Evolutionary conservation across 495 filamentous ascomycete genomes (phyloP).

Genomic region (Hyaloscypha hepaticicola): DNA sequence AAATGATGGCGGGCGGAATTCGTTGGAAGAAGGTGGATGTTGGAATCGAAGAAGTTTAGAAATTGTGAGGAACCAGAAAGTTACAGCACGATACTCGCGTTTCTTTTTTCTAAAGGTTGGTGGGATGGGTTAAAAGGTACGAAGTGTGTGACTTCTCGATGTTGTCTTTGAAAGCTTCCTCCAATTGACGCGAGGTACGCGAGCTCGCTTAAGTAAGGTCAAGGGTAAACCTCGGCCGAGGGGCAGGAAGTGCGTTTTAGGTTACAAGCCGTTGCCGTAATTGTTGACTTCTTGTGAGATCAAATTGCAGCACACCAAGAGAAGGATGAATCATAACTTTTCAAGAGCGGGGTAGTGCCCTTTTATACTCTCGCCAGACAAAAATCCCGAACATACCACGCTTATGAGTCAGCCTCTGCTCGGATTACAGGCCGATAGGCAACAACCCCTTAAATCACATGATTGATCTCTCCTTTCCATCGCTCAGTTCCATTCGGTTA

Average conservation of each 20-base stretch:
- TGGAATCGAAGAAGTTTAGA: background rate
- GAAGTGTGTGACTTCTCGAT: background rate
- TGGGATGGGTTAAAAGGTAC: background rate
- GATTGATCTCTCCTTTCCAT: slow-evolving; percentile 16
- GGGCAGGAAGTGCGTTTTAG: background rate
- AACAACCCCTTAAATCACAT: slow-evolving; percentile 26
- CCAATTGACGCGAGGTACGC: background rate
- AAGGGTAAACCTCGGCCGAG: background rate
- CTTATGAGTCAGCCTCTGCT: slow-evolving; percentile 29
- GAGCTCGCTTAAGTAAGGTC: slow-evolving; percentile 1
- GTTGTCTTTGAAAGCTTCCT: slow-evolving; percentile 1
- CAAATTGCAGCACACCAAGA: slow-evolving; percentile 28
- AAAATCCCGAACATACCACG: slow-evolving; percentile 11
- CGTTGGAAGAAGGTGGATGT: background rate
- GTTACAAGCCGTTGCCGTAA: background rate
- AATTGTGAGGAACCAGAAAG: background rate
- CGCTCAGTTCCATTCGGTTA: background rate
- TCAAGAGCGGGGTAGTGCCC: slow-evolving; percentile 16
- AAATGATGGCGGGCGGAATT: background rate
- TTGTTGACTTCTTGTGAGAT: slow-evolving; percentile 7
- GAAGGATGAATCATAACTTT: slow-evolving; percentile 13
- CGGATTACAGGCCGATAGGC: slow-evolving; percentile 12
- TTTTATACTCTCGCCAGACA: slow-evolving; percentile 28
- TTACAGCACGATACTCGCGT: background rate
- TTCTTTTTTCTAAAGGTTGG: background rate